Percentiles rank a stretch among this genome's conserved stretches.
These are phyloP conservation scores for Pseudisothecium myosuroides DNA, from an alignment of 225 moss, liverwort and hornwort species.

Conservation along the genomic window DNA sequence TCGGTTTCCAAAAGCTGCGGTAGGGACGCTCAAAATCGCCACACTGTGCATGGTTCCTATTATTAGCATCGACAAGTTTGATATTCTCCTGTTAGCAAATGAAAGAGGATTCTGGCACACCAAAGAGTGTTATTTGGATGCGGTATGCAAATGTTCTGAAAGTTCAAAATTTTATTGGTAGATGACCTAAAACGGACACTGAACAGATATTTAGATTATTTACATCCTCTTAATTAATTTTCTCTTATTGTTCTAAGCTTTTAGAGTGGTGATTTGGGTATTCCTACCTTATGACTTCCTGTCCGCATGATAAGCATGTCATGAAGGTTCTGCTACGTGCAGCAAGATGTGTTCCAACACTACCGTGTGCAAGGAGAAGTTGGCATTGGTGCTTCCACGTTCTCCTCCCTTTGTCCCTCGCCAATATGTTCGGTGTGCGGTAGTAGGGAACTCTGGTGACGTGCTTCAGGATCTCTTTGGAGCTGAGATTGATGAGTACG, in stretches of 20 bases:
- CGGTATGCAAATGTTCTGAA: not conserved
- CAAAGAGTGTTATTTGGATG: not conserved
- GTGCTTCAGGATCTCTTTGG: constrained; percentile 37
- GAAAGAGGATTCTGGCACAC: not conserved
- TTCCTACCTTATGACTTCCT: not conserved
- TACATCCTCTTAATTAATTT: not conserved
- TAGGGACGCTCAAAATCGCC: not conserved
- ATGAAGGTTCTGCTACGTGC: not conserved
- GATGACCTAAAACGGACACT: not conserved
- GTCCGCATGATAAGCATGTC: not conserved
- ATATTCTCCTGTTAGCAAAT: not conserved
- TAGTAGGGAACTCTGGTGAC: constrained; percentile 57
- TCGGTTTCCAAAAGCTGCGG: not conserved
- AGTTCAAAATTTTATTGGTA: not conserved
- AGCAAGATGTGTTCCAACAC: constrained; percentile 31
- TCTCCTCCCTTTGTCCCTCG: constrained; percentile 28
- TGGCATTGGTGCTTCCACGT: constrained; percentile 30
- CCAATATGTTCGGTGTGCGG: constrained; percentile 35
- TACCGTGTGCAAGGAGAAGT: constrained; percentile 39
- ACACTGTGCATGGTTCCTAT: not conserved
- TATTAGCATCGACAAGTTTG: not conserved
- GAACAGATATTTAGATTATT: not conserved
- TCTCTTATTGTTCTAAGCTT: not conserved
- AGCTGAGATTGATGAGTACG: constrained; percentile 38
- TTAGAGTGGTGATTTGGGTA: not conserved